Evolutionary conservation across 1,284 basidiomycete genomes (phyloP).

Genomic region (Exobasidium rhododendri): DNA sequence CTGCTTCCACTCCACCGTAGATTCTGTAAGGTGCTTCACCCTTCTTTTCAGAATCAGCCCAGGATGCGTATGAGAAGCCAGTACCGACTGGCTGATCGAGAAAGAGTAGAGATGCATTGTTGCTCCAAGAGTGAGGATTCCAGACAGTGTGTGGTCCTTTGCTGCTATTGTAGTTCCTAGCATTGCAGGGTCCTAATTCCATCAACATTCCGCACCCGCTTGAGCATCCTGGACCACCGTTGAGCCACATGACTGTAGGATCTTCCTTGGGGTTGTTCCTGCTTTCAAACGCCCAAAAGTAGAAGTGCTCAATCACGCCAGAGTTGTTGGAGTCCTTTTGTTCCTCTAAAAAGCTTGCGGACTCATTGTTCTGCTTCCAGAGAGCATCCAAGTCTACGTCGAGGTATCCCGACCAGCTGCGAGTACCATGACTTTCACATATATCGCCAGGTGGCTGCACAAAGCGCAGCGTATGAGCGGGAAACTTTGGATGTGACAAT

Average conservation of each 20-base stretch:
- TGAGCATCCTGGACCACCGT: constrained; percentile 46
- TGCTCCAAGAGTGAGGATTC: constrained; percentile 49
- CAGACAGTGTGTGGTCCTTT: constrained; percentile 31
- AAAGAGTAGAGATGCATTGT: constrained; percentile 49
- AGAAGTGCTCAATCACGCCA: constrained; percentile 52
- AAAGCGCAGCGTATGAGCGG: constrained; percentile 50
- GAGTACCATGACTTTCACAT: constrained; percentile 33
- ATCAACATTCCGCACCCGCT: constrained; percentile 49
- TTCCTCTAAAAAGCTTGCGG: constrained; percentile 6
- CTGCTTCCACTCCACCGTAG: constrained; percentile 36
- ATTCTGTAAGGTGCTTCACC: constrained; percentile 39
- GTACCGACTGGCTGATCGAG: constrained; percentile 52
- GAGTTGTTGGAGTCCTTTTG: background rate
- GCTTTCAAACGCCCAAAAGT: constrained; percentile 54
- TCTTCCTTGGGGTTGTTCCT: constrained; percentile 43
- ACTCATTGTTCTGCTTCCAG: constrained; percentile 19
- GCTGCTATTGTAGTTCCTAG: constrained; percentile 21
- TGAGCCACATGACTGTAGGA: constrained; percentile 51
- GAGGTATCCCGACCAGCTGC: constrained; percentile 50
- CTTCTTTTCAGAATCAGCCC: constrained; percentile 39
- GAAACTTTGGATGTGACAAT: constrained; percentile 39
- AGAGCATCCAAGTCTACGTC: constrained; percentile 51
- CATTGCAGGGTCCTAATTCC: constrained; percentile 53
- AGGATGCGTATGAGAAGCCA: constrained; percentile 50
- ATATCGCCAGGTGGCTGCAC: constrained; percentile 30